Conservation (phyloP, 345 rosid genomes). For the Melaleuca alternifolia region DNA sequence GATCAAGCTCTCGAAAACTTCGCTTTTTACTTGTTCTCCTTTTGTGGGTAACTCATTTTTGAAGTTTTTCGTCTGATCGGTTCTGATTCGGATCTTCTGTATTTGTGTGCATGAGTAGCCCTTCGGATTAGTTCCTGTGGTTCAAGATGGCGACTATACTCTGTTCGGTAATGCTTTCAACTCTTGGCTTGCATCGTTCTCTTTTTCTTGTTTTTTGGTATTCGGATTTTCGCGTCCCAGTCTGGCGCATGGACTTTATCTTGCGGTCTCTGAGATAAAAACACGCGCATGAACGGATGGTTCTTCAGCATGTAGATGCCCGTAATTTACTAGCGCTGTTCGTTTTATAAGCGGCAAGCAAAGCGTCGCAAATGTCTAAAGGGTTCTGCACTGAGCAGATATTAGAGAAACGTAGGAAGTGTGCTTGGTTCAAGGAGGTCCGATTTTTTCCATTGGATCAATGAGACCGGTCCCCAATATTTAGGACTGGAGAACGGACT, state of each 20-base stretch:
- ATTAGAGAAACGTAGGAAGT: too few species aligned
- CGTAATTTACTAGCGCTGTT: not conserved
- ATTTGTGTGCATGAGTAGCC: constrained; percentile 25
- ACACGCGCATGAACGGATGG: not conserved
- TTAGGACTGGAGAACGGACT: too few species aligned
- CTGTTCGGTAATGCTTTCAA: constrained; percentile 30
- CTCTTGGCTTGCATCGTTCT: not conserved
- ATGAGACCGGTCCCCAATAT: too few species aligned
- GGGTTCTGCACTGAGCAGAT: too few species aligned
- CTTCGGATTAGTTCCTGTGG: constrained; percentile 56
- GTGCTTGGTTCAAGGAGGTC: too few species aligned
- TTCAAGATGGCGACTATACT: constrained; percentile 60
- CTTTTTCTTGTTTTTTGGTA: not conserved
- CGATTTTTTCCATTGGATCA: too few species aligned
- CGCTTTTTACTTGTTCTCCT: not conserved
- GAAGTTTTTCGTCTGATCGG: not conserved
- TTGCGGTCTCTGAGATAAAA: not conserved
- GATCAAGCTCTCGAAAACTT: not conserved
- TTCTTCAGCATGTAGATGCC: not conserved
- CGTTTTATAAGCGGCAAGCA: not conserved
- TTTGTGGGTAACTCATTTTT: not conserved
- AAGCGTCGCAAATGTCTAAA: too few species aligned
- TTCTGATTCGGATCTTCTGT: not conserved
- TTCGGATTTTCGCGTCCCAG: not conserved
- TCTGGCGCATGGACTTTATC: not conserved